phyloP scores from a whole-genome alignment of 805 yeast species.

The Ogataea allantospora region DNA sequence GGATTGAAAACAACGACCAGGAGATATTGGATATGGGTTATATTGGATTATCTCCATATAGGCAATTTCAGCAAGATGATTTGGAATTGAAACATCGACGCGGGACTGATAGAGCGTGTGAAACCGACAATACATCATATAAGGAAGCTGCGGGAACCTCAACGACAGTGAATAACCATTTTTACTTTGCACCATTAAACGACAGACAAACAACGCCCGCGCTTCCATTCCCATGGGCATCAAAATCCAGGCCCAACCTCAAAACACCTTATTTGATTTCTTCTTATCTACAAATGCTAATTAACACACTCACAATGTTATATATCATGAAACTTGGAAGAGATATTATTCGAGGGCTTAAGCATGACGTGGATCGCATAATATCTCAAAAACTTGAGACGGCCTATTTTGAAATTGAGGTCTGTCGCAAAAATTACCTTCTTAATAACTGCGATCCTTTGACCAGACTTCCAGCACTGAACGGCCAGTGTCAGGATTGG shows the following conservation, averaged over 20 bases:
- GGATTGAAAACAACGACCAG: not conserved
- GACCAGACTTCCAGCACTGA: slow-evolving; percentile 56
- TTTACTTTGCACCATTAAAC: slow-evolving; percentile 6
- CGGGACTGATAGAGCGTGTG: too few species aligned
- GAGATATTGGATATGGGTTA: slow-evolving; percentile 3
- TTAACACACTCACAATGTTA: slow-evolving; percentile 47
- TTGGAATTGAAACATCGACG: not conserved
- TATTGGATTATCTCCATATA: slow-evolving; percentile 1
- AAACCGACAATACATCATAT: too few species aligned
- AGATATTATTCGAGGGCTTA: slow-evolving; percentile 46
- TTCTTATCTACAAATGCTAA: slow-evolving; percentile 57
- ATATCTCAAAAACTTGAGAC: slow-evolving; percentile 48
- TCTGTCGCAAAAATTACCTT: slow-evolving; percentile 50
- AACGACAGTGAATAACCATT: slow-evolving; percentile 13
- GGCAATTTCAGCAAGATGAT: slow-evolving; percentile 2
- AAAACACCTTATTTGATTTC: slow-evolving; percentile 55
- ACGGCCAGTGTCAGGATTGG: slow-evolving; percentile 59
- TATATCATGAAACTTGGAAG: slow-evolving; percentile 45
- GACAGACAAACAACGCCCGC: slow-evolving; percentile 1
- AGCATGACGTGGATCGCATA: slow-evolving; percentile 51
- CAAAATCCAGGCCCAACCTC: slow-evolving; percentile 48
- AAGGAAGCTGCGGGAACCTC: not conserved
- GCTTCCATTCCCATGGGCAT: slow-evolving; percentile 63
- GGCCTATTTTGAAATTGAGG: slow-evolving; percentile 48
- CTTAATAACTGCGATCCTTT: slow-evolving; percentile 59